Percentiles rank a stretch among this genome's conserved stretches.
Conservation (phyloP, 768 basidiomycete genomes). For the Russula dissimulans region DNA sequence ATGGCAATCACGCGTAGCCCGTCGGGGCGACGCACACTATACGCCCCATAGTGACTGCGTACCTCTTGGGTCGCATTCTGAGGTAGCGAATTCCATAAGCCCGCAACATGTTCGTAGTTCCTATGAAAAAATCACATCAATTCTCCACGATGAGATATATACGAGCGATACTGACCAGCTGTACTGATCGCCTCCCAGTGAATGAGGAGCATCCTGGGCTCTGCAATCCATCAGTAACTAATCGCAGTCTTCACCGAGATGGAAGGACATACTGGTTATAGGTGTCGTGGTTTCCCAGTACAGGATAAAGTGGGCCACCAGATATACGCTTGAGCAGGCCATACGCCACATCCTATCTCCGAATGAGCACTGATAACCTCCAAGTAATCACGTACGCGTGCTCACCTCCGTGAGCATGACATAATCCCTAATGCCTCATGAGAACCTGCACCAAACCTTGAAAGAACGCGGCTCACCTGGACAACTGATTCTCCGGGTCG, state of each 20-base stretch:
- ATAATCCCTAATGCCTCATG: constrained; percentile 37
- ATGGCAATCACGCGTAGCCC: constrained; percentile 65
- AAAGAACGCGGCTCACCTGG: constrained; percentile 34
- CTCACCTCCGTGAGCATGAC: constrained; percentile 53
- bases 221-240: constrained; percentile 24
- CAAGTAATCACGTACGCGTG: background rate
- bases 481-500: constrained; percentile 55
- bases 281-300: constrained; percentile 70
- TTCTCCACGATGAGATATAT: background rate
- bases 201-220: constrained; percentile 52
- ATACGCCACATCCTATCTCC: constrained; percentile 46
- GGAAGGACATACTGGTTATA: constrained; percentile 47
- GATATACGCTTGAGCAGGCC: constrained; percentile 56
- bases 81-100: constrained; percentile 66
- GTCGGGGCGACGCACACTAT: constrained; percentile 56
- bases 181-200: constrained; percentile 52
- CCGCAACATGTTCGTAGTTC: constrained; percentile 70
- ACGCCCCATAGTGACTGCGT: constrained; percentile 60
- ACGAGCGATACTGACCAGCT: constrained; percentile 39
- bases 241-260: background rate
- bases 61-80: constrained; percentile 46
- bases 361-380: background rate
- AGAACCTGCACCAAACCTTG: background rate
- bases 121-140: constrained; percentile 27
- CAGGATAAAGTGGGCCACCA: constrained; percentile 66